Evolutionary conservation across 495 filamentous ascomycete genomes (phyloP).

Genomic region (Penicillium diatomitis): DNA sequence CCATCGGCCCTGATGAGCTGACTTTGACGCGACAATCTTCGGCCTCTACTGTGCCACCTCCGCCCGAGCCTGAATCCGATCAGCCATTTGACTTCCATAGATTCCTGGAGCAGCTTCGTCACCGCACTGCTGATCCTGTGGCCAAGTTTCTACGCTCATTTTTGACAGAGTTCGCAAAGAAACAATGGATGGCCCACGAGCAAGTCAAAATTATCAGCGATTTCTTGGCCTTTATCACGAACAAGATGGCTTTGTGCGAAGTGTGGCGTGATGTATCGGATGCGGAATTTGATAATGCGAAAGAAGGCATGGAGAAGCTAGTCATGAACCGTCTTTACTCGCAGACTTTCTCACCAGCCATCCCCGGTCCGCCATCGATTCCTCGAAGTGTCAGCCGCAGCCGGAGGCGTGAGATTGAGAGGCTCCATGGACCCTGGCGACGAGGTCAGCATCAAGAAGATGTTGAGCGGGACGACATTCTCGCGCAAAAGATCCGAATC

Average conservation of each 20-base stretch:
- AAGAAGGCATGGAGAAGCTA: slow-evolving; percentile 99
- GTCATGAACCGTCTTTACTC: slow-evolving; percentile 98
- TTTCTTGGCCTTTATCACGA: slow-evolving; percentile 94
- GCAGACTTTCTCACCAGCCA: slow-evolving; percentile 93
- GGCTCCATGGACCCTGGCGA: slow-evolving; percentile 68
- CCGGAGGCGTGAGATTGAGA: slow-evolving; percentile 57
- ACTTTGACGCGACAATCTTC: slow-evolving; percentile 40
- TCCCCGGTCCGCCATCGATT: slow-evolving; percentile 69
- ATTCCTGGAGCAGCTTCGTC: slow-evolving; percentile 89
- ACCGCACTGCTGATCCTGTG: slow-evolving; percentile 92
- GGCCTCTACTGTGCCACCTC: slow-evolving; percentile 49
- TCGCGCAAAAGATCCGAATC: slow-evolving; percentile 92
- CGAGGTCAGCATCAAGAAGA: slow-evolving; percentile 97
- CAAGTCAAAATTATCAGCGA: slow-evolving; percentile 98
- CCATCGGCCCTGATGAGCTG: slow-evolving; percentile 26
- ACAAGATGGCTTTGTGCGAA: slow-evolving; percentile 98
- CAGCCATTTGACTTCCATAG: slow-evolving; percentile 97
- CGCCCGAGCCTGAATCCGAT: slow-evolving; percentile 80
- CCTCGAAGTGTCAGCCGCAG: slow-evolving; percentile 53
- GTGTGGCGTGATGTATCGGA: slow-evolving; percentile 95
- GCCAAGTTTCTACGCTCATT: slow-evolving; percentile 94
- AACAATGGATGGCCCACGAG: slow-evolving; percentile 99
- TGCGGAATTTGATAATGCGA: slow-evolving; percentile 94
- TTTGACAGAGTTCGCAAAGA: slow-evolving; percentile 88
- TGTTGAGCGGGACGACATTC: slow-evolving; percentile 88